Evolutionary conservation across 179 eudicot genomes (phyloP).

Genomic region (Actinidia chinensis): DNA sequence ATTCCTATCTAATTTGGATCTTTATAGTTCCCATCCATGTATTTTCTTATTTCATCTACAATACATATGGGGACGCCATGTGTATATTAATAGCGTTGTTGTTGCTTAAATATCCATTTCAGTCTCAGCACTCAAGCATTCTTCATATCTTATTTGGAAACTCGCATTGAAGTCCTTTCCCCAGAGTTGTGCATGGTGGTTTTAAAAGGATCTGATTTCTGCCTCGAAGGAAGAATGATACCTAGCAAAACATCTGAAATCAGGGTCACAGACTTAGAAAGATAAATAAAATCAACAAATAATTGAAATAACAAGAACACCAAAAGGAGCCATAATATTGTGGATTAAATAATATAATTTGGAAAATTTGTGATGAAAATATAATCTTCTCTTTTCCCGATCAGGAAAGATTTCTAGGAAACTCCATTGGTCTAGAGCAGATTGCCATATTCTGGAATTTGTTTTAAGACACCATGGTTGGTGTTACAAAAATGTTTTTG

Average conservation of each 20-base stretch:
- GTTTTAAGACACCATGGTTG: neutral
- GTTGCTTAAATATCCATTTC: neutral
- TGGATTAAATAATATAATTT: neutral
- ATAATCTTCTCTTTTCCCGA: neutral
- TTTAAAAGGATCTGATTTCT: neutral
- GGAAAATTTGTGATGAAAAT: neutral
- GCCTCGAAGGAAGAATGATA: neutral
- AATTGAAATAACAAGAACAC: neutral
- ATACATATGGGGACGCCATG: no score
- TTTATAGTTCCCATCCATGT: no score
- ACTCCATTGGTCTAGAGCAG: neutral
- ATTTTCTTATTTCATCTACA: no score
- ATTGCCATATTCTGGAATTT: neutral
- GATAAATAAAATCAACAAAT: no score
- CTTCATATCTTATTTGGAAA: neutral
- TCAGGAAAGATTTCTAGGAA: neutral
- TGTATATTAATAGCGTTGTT: neutral
- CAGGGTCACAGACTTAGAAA: no score
- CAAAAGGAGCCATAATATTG: neutral
- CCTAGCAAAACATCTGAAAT: no score
- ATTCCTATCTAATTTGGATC: no score
- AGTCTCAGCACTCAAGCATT: neutral
- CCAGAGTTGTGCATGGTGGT: neutral
- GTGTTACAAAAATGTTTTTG: neutral
- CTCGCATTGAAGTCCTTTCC: neutral